Evolutionary conservation across 2,329 filamentous ascomycete genomes (phyloP), one percentile per base, ranked within the genome.

Genomic region (Beauveria bassiana): DNA sequence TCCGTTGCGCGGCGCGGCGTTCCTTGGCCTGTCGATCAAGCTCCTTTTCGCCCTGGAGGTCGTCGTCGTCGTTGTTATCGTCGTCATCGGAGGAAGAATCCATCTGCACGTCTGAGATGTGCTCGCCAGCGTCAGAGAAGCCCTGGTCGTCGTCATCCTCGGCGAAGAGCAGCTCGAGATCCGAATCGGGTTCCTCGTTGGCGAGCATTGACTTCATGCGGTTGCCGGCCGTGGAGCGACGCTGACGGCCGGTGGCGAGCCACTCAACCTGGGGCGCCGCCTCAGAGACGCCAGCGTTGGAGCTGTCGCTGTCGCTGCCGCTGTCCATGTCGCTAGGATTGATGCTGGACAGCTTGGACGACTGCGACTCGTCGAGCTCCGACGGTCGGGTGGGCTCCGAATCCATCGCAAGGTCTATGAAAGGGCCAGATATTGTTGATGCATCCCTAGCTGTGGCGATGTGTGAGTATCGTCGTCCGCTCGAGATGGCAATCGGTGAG

Each of bases 41-140:
- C 74, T 96, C 91, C 68, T 87, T 89, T 75, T 99, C 95, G 40
- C 95, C 95, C 61, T 91, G 90, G 5, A 95, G 73, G 47, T 96
- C 91, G 66, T 95, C 82, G 31, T 71, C 72, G 57, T 86, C 86
- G 26, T 68, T 66, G 62, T 91, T 88, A 63, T 96, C 91, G 54
- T 95, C 91, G 52, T 92, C 89, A 65, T 91, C 89, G 0, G 86
- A 90, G 0, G 91, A 96, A 16, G 89, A 93, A 69, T 96, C 91
- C 78, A 97, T 88, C 52, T 90, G 87, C 66, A 90, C 86, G 70
- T 97, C 93, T 1, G 88, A 90, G 2, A 78, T 84, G 59, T 83
- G 83, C 12, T 81, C 82, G 51, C 85, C 87, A 7, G 81, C 84
- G 68, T 92, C 88, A 59, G 85, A 86, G 74, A 93, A 88, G 64